Base-by-base conservation (phyloP, 257 asterid species). In the Przewalskia tangutica region DNA sequence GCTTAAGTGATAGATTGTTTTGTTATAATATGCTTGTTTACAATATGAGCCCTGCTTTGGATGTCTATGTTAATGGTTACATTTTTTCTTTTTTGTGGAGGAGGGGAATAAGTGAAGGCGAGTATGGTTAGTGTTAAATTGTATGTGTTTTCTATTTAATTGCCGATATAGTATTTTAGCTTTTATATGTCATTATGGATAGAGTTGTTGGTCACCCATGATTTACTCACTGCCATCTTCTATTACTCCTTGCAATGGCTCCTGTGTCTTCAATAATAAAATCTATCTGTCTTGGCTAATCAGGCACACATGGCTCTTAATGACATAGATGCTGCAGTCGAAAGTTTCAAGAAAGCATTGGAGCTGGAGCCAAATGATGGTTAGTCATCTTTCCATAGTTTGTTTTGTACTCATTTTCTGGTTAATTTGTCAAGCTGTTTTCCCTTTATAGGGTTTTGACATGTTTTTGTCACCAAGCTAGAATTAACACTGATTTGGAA, bases 311-410 rank as follows among this genome's bases (percentile, higher is more conserved):
- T 92, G 82, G 98, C 99, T 81, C 97, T 96, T 44, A 94, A 96
- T 85, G 98, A 94, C 83, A 86, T 96, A 23, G 98, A 96, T 89
- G 88, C 95, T 80, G 99, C 98, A 13, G 93, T 90, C 9, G 99
- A 92, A 80, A 92, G 99, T 89, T 95, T 94, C 71, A 89, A 80
- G 83, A 94, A 92, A 84, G 99, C 99, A 34, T 77, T 91, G 87
- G 98, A 91, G 59, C 86, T 95, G 92, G 97, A 96, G 86, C 99
- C 99, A 23, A 91, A 91, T 84, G 98, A 96, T 85, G 98, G 99
- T 94, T 81, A 83, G 97, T 82, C 32, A 42, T 66, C 11, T 58
- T n/a, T 79, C 53, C 32, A 11, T 78, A 56, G 34, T 58, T 14
- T 50, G 16, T 58, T 20, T 27, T 51, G 60, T 50, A 6, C 40